Evolutionary conservation across 805 yeast species (phyloP).

Genomic region (Saccharomyces kudriavzevii): DNA sequence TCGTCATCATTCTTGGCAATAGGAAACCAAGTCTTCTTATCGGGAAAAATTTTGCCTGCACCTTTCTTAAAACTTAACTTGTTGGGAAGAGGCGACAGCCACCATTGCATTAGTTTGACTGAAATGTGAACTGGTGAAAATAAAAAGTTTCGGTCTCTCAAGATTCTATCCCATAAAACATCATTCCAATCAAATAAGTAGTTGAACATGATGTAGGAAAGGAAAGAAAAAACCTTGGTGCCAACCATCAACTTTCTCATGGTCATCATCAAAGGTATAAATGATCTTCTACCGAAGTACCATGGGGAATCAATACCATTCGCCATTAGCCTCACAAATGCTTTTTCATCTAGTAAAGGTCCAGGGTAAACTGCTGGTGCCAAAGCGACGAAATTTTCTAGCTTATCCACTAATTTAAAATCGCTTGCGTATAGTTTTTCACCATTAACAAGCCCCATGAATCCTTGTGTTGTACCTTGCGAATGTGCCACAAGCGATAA

Average conservation of each 20-base stretch:
- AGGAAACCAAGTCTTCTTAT: conserved; percentile 48
- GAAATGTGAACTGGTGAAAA: conserved; percentile 83
- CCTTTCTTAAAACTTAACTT: conserved; percentile 37
- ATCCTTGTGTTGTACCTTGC: conserved; percentile 87
- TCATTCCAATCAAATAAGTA: conserved; percentile 86
- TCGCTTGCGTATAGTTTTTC: conserved; percentile 17
- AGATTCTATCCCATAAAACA: conserved; percentile 56
- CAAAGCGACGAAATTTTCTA: conserved; percentile 64
- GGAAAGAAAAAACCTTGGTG: conserved; percentile 46
- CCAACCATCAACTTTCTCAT: conserved; percentile 45
- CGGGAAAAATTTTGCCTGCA: conserved; percentile 41
- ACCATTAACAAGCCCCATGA: conserved; percentile 53
- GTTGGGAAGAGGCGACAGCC: conserved; percentile 49
- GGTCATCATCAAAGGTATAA: conserved; percentile 64
- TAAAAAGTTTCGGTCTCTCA: conserved; percentile 67
- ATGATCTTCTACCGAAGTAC: conserved; percentile 71
- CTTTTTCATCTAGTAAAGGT: conserved; percentile 50
- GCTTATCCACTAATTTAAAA: conserved; percentile 41
- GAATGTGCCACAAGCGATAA: conserved; percentile 73
- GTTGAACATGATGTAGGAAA: conserved; percentile 77
- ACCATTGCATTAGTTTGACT: conserved; percentile 82
- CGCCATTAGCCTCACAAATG: conserved; percentile 58
- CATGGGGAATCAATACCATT: conserved; percentile 38
- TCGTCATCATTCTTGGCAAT: conserved; percentile 2
- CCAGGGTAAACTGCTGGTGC: conserved; percentile 95